Evolutionary conservation across 2,329 filamentous ascomycete species (phyloP).

Genomic region (Diaporthe amygdali): DNA sequence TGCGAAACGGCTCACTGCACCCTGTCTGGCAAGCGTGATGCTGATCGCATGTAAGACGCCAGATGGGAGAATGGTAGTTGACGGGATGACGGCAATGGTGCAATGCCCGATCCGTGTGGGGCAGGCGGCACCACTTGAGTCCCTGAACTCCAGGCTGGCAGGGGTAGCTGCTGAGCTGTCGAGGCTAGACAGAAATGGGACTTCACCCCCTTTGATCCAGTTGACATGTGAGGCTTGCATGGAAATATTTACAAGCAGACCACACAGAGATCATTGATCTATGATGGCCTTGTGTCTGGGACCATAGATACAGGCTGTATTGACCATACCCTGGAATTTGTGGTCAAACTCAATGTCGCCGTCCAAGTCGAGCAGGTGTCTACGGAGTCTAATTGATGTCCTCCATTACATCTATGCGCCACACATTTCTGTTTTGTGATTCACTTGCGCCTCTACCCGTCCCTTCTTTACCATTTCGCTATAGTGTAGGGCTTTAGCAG

Average conservation of each 20-base stretch:
- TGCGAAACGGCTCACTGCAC: slow-evolving; percentile 4
- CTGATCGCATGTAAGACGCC: slow-evolving; percentile 5
- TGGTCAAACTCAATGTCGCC: neutral
- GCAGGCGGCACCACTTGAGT: neutral
- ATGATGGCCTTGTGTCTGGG: neutral
- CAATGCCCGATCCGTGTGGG: slow-evolving; percentile 10
- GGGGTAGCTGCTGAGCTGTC: neutral
- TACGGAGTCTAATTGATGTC: neutral
- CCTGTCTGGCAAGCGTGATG: slow-evolving; percentile 7
- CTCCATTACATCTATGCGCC: neutral
- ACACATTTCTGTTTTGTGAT: too few relatives aligned
- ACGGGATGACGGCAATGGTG: slow-evolving; percentile 6
- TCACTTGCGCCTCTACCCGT: neutral
- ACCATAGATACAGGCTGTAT: neutral
- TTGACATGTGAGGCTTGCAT: too few relatives aligned
- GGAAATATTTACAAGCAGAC: neutral
- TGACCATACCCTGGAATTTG: neutral
- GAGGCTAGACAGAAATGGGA: too few relatives aligned
- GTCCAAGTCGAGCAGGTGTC: neutral
- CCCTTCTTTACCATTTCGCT: neutral
- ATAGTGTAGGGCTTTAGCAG: neutral
- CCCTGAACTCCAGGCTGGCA: neutral
- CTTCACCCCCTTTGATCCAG: neutral
- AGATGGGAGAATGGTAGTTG: neutral
- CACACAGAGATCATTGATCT: neutral